A percentile compares a stretch with the other conserved stretches of the same genome.
phyloP scores from a whole-genome alignment of 2,329 filamentous ascomycete genomes.

The Aspergillus sp. region DNA sequence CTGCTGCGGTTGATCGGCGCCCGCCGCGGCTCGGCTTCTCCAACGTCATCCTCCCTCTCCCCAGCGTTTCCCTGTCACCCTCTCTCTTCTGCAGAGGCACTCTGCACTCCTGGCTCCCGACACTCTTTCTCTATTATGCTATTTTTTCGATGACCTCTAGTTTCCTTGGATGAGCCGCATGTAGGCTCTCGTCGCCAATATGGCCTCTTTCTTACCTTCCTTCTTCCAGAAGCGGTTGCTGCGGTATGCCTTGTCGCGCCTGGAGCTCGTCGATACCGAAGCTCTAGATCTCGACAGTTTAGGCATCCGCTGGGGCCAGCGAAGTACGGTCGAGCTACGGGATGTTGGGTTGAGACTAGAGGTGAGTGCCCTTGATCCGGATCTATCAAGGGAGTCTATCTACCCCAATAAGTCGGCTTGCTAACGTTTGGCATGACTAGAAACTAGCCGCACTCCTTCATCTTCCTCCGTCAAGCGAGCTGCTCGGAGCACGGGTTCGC shows the following conservation, averaged over 20 bases:
- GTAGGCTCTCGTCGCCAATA: conserved; percentile 34
- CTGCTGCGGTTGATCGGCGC: conserved; percentile 12
- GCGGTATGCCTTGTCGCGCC: conserved; percentile 70
- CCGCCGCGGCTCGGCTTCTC: not conserved
- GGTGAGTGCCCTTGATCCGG: conserved; percentile 44
- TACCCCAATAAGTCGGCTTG: too few relatives aligned
- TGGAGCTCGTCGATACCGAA: conserved; percentile 82
- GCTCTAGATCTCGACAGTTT: conserved; percentile 77
- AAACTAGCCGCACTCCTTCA: conserved; percentile 68
- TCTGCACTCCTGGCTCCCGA: too few relatives aligned
- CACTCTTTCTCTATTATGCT: conserved; percentile 12
- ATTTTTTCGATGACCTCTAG: conserved; percentile 18
- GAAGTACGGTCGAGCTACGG: conserved; percentile 73
- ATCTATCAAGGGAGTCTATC: too few relatives aligned
- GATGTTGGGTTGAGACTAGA: conserved; percentile 75
- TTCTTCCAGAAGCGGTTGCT: conserved; percentile 80
- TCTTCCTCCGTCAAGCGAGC: conserved; percentile 61
- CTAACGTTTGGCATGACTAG: conserved; percentile 41
- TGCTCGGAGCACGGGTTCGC: conserved; percentile 65
- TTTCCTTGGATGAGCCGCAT: conserved; percentile 17
- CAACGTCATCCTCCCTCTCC: conserved; percentile 25
- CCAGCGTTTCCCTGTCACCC: too few relatives aligned
- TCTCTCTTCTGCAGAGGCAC: conserved; percentile 2
- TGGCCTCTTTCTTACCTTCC: conserved; percentile 68
- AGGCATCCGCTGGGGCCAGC: conserved; percentile 71